phyloP scores from a whole-genome alignment of 1,284 basidiomycete genomes.

The Trichosporon sp. region DNA sequence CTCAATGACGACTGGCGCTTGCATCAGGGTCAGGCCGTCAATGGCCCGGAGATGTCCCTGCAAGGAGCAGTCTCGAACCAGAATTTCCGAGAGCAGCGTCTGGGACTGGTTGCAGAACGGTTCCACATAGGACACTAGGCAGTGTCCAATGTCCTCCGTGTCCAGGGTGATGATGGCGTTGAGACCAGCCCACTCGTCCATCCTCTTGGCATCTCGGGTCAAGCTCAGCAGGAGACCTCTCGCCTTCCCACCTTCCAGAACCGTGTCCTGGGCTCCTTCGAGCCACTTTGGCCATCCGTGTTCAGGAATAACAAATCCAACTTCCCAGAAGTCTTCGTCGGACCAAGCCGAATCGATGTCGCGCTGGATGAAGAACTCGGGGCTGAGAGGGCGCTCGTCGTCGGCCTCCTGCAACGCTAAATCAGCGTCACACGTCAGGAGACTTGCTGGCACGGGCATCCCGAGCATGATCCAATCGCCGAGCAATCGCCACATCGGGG shows the following conservation, averaged over 20 bases:
- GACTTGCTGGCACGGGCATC: conserved; percentile 54
- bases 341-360: conserved; percentile 60
- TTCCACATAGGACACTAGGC: conserved; percentile 50
- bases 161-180: conserved; percentile 3
- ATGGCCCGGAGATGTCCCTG: conserved; percentile 65
- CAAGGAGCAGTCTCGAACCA: conserved; percentile 67
- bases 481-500: conserved; percentile 69
- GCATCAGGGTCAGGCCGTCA: conserved; percentile 69
- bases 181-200: conserved; percentile 33
- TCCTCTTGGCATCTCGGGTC: conserved; percentile 13
- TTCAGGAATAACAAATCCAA: conserved; percentile 61
- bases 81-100: conserved; percentile 57
- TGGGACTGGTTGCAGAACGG: conserved; percentile 59
- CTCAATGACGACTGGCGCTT: conserved; percentile 60
- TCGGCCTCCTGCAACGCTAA: conserved; percentile 48
- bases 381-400: conserved; percentile 56
- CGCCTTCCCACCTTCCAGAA: conserved; percentile 72
- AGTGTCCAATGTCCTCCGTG: conserved; percentile 54
- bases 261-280: conserved; percentile 50
- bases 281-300: conserved; percentile 45
- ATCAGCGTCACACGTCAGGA: conserved; percentile 20
- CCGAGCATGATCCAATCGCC: conserved; percentile 69
- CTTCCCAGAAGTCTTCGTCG: conserved; percentile 72
- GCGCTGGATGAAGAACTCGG: conserved; percentile 73
- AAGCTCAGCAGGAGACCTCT: conserved; percentile 62